Percentiles rank a stretch among this genome's conserved stretches.
These are phyloP conservation scores for Gryganskiella cystojenkinii DNA, from an alignment of 192 early-diverging fungal species.

Conservation along the genomic window DNA sequence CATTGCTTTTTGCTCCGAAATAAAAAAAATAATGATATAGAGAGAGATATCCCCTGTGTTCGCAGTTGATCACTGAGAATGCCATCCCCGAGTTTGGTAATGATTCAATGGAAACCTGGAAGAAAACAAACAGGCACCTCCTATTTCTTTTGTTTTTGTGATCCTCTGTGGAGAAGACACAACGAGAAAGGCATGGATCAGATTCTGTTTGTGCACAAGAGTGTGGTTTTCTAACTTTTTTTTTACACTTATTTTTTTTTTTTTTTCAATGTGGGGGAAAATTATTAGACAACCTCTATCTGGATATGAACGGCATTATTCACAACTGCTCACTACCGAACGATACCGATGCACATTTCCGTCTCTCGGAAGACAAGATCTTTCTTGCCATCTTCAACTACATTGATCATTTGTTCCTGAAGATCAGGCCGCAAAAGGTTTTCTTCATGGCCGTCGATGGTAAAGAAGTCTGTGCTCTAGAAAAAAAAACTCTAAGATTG, in stretches of 20 bases:
- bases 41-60: constrained; percentile 96
- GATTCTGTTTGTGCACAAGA: too few species aligned
- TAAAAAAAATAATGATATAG: too few species aligned
- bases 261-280: constrained; percentile 19
- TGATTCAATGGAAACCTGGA: background rate
- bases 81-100: constrained; percentile 95
- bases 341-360: constrained; percentile 86
- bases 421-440: constrained; percentile 92
- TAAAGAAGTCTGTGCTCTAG: background rate
- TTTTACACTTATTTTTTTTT: background rate
- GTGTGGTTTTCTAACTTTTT: background rate
- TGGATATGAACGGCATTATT: constrained; percentile 99
- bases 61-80: constrained; percentile 90
- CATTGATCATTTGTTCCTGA: constrained; percentile 92
- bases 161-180: too few species aligned
- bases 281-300: constrained; percentile 96
- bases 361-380: constrained; percentile 94
- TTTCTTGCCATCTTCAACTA: constrained; percentile 96
- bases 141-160: too few species aligned
- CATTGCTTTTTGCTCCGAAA: background rate
- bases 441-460: constrained; percentile 97
- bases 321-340: constrained; percentile 97
- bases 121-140: too few species aligned
- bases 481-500: background rate
- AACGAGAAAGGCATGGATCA: too few species aligned